These are phyloP conservation scores for Pichia sp. DNA, from an alignment of 1,139 yeast species.

Conservation along the genomic window DNA sequence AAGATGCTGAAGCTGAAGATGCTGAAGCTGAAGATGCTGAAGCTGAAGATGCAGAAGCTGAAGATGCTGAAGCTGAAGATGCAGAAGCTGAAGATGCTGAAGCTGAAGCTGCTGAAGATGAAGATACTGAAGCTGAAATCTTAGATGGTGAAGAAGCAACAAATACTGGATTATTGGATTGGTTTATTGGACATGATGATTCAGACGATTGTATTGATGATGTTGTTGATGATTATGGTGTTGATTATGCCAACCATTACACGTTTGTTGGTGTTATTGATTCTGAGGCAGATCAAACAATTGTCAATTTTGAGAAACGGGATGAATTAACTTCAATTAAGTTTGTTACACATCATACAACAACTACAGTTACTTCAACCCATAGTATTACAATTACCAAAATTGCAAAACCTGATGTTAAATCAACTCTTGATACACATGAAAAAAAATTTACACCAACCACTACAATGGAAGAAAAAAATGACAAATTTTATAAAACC, in stretches of 20 bases:
- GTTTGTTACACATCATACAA: slow-evolving; percentile 9
- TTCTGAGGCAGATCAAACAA: slow-evolving; percentile 1
- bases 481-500: background rate
- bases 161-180: background rate
- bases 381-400: slow-evolving; percentile 2
- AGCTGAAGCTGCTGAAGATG: background rate
- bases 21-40: background rate
- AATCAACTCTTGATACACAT: background rate
- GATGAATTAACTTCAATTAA: slow-evolving; percentile 2
- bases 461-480: background rate
- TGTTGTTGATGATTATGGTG: background rate
- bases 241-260: slow-evolving; percentile 14
- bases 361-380: slow-evolving; percentile 12
- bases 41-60: background rate
- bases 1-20: background rate
- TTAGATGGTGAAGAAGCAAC: background rate
- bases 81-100: background rate
- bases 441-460: background rate
- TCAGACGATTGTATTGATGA: slow-evolving; percentile 12
- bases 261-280: slow-evolving; percentile 24
- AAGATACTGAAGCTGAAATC: background rate
- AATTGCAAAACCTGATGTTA: background rate
- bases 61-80: background rate
- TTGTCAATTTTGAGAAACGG: slow-evolving; percentile 2
- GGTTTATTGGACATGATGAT: slow-evolving; percentile 7